A percentile compares a stretch with the other conserved stretches of the same genome.
Evolutionary conservation across 1,139 yeast genomes (phyloP).

Genomic region (Pichia sp.): DNA sequence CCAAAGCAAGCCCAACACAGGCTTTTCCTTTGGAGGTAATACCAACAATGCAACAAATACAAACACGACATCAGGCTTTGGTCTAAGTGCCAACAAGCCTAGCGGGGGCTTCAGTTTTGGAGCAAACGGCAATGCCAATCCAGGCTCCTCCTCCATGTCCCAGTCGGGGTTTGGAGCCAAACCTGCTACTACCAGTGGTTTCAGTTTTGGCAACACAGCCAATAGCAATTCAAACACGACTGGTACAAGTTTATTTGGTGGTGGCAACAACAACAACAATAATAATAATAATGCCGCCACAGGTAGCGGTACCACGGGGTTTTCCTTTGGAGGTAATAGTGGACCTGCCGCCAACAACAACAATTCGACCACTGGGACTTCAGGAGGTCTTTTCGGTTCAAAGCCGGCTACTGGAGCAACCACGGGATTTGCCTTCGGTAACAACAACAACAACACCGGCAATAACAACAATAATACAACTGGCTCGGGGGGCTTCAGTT

Average conservation of each 20-base stretch:
- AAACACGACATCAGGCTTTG: constrained; percentile 15
- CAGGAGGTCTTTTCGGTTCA: constrained; percentile 22
- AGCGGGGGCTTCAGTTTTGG: constrained; percentile 15
- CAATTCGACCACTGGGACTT: not conserved
- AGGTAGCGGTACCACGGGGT: constrained; percentile 1
- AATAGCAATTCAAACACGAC: constrained; percentile 6
- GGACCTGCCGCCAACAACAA: constrained; percentile 4
- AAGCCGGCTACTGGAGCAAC: constrained; percentile 14
- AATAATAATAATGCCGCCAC: constrained; percentile 20
- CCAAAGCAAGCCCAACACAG: constrained; percentile 2
- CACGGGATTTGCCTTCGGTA: constrained; percentile 25
- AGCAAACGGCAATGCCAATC: not conserved
- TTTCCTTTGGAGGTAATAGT: not conserved
- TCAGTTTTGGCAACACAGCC: constrained; percentile 5
- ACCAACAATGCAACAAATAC: constrained; percentile 3
- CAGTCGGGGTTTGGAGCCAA: constrained; percentile 3
- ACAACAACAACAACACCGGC: constrained; percentile 3
- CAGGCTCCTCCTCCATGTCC: not conserved
- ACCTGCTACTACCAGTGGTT: not conserved
- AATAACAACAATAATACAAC: constrained; percentile 4
- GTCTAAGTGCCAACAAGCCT: constrained; percentile 1
- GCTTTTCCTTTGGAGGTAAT: constrained; percentile 5
- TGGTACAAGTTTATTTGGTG: constrained; percentile 29
- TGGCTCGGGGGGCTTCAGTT: constrained; percentile 36
- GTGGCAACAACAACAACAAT: constrained; percentile 12